Conservation (phyloP, 768 basidiomycete species). For the Agrocybe pediades region DNA sequence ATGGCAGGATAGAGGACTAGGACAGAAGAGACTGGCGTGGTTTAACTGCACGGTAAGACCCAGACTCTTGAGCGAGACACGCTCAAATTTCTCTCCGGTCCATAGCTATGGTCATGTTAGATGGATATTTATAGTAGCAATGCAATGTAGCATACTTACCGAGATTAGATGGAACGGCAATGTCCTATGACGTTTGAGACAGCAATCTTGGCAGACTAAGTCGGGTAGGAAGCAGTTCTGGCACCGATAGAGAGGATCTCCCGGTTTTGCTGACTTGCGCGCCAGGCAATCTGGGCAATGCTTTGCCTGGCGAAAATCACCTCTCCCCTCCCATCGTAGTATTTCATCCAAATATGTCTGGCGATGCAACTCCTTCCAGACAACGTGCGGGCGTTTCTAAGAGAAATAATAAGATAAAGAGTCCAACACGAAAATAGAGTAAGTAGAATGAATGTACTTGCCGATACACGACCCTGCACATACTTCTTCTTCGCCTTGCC, state of each 20-base stretch:
- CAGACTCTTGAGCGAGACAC: not conserved
- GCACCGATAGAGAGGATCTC: not conserved
- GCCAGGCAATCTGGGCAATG: slow-evolving; percentile 10
- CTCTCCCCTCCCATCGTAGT: slow-evolving; percentile 6
- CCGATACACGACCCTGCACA: too few species aligned
- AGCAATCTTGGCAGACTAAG: not conserved
- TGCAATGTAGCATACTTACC: not conserved
- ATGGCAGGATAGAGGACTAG: not conserved
- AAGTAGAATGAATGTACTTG: too few species aligned
- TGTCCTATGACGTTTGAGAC: not conserved
- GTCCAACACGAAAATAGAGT: too few species aligned
- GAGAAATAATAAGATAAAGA: not conserved
- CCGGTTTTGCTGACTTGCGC: not conserved
- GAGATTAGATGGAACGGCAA: not conserved
- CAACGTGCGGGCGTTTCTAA: slow-evolving; percentile 9
- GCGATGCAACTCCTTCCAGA: slow-evolving; percentile 8
- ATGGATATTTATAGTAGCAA: not conserved
- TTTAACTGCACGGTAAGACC: not conserved
- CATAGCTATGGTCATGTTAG: not conserved
- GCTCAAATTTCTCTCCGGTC: not conserved
- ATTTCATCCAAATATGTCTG: slow-evolving; percentile 9
- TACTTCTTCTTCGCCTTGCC: too few species aligned
- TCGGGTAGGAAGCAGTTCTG: slow-evolving; percentile 8
- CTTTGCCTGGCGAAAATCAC: not conserved
- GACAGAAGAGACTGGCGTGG: not conserved